Conservation (phyloP, 768 basidiomycete species). For the Naganishia randhawae region DNA sequence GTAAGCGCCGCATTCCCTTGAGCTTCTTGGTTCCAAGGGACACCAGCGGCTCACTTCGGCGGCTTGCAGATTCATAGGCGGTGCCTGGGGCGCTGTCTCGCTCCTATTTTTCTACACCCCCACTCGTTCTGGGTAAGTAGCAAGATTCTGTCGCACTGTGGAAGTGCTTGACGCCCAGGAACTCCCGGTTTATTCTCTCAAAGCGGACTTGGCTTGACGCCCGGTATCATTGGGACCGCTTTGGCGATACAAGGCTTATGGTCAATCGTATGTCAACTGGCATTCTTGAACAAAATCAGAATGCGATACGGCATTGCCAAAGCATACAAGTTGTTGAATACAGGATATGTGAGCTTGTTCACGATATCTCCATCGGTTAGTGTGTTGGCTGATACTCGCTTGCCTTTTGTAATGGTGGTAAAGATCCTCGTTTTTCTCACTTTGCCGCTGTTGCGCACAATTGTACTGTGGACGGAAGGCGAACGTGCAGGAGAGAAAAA, state of each 20-base stretch:
- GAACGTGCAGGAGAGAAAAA: conserved; percentile 32
- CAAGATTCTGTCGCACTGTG: neutral
- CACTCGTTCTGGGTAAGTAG: conserved; percentile 43
- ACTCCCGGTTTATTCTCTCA: neutral
- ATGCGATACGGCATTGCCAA: conserved; percentile 37
- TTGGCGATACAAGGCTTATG: conserved; percentile 46
- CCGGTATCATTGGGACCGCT: conserved; percentile 45
- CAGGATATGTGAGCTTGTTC: conserved; percentile 33
- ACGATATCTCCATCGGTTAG: neutral
- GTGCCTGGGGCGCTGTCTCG: conserved; percentile 45
- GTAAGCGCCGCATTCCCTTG: conserved; percentile 32
- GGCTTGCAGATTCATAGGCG: conserved; percentile 39
- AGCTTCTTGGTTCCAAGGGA: neutral
- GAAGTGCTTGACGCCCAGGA: neutral
- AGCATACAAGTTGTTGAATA: conserved; percentile 44
- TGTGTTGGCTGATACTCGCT: neutral
- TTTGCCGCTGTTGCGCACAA: conserved; percentile 38
- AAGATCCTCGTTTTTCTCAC: conserved; percentile 40
- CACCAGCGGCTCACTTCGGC: neutral
- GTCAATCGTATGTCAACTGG: conserved; percentile 45
- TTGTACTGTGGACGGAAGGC: conserved; percentile 40
- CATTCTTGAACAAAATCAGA: conserved; percentile 41
- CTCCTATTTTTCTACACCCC: conserved; percentile 46
- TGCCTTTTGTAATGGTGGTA: neutral
- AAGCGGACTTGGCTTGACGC: conserved; percentile 47